Evolutionary conservation across 177 flowering plant species (phyloP).

Genomic region (Vitis hybrid): DNA sequence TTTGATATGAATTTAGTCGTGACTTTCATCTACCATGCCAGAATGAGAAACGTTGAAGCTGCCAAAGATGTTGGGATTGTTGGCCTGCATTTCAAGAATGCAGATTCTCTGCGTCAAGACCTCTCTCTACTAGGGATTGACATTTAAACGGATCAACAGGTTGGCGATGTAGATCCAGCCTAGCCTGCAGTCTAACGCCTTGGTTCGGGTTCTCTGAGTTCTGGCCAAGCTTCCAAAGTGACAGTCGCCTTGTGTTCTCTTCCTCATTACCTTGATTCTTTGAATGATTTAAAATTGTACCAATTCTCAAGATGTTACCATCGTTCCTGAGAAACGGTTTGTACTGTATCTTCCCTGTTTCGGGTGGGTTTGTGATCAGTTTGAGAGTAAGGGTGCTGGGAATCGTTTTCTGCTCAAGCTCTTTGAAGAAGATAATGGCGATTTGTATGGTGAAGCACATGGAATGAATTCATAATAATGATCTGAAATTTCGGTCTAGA

Average conservation of each 20-base stretch:
- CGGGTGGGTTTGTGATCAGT: neutral
- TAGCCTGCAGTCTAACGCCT: too few relatives aligned
- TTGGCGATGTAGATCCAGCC: neutral
- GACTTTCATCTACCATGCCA: constrained; percentile 12
- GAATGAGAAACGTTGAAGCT: constrained; percentile 68
- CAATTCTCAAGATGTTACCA: neutral
- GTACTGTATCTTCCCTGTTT: neutral
- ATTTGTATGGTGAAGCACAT: too few relatives aligned
- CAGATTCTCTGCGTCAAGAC: constrained; percentile 50
- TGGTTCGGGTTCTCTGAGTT: neutral
- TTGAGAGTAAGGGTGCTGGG: neutral
- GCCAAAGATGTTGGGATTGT: constrained; percentile 62
- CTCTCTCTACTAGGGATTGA: constrained; percentile 48
- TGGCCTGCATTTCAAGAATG: constrained; percentile 75
- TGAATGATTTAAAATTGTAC: neutral
- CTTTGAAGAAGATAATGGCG: neutral
- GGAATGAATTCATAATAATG: too few relatives aligned
- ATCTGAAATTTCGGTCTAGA: too few relatives aligned
- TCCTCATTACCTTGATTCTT: neutral
- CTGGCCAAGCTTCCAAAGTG: constrained; percentile 5
- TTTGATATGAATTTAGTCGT: neutral
- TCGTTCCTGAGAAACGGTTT: neutral
- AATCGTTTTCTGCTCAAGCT: neutral
- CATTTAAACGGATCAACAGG: constrained; percentile 17
- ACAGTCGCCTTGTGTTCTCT: neutral